These are phyloP conservation scores for Penicillium sp. DNA, from an alignment of 2,329 filamentous ascomycete species.

Conservation along the genomic window DNA sequence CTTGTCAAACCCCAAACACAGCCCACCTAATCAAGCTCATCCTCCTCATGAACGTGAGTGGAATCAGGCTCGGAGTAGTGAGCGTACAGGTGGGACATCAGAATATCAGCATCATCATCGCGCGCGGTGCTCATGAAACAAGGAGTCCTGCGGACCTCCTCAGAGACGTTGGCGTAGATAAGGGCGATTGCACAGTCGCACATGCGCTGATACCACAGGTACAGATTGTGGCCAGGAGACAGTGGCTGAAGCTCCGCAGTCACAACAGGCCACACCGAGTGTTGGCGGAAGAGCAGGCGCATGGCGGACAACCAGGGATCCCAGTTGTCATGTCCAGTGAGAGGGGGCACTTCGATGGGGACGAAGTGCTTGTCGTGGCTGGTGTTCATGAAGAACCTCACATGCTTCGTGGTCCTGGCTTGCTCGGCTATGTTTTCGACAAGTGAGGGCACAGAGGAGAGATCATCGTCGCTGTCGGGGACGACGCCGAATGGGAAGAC, in stretches of 20 bases:
- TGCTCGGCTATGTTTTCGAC: not conserved
- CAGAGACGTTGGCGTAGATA: slow-evolving; percentile 8
- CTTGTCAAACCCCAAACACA: not conserved
- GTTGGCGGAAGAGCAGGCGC: slow-evolving; percentile 8
- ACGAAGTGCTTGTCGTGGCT: slow-evolving; percentile 8
- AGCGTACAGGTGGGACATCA: slow-evolving; percentile 4
- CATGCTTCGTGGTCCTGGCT: not conserved
- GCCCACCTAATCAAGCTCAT: not conserved
- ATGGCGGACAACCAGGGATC: slow-evolving; percentile 1
- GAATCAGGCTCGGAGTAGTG: slow-evolving; percentile 1
- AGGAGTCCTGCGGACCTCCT: not conserved
- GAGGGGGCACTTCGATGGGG: not conserved
- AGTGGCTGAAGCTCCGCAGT: not conserved
- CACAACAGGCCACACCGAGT: slow-evolving; percentile 8
- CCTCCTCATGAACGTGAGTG: not conserved
- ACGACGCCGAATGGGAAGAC: too few relatives aligned
- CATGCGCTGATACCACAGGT: slow-evolving; percentile 13
- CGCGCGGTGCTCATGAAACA: not conserved
- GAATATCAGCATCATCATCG: not conserved
- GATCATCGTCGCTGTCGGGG: not conserved
- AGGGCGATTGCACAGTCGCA: not conserved
- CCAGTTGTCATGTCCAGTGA: slow-evolving; percentile 5
- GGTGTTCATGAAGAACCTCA: slow-evolving; percentile 7
- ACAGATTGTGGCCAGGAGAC: not conserved
- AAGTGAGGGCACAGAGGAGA: not conserved